Conservation (phyloP, 805 yeast species). For the Teunomyces stri region DNA sequence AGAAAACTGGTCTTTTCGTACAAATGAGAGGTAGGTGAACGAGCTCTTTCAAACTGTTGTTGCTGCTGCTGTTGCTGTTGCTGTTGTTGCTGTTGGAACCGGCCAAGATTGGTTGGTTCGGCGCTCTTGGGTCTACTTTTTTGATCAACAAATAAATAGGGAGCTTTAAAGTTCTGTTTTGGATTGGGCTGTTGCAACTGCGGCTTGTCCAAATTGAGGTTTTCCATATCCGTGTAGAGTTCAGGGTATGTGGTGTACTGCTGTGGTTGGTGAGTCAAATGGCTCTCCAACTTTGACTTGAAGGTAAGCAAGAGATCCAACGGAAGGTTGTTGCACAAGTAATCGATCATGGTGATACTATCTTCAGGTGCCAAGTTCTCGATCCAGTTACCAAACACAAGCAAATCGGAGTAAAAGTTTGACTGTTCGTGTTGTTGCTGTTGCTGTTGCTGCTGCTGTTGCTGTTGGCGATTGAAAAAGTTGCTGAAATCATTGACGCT, state of each 20-base stretch:
- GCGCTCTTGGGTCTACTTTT: constrained; percentile 45
- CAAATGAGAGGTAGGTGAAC: constrained; percentile 41
- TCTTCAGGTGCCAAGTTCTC: constrained; percentile 50
- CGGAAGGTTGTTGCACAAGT: constrained; percentile 48
- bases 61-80: constrained; percentile 9
- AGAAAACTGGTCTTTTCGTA: constrained; percentile 44
- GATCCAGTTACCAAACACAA: constrained; percentile 50
- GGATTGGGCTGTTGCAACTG: constrained; percentile 41
- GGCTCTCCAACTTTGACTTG: constrained; percentile 45
- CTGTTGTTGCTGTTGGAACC: constrained; percentile 15
- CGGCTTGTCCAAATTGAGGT: constrained; percentile 14
- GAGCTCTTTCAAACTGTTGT: constrained; percentile 30
- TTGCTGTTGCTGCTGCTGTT: constrained; percentile 9
- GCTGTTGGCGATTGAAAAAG: constrained; percentile 15
- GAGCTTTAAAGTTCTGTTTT: constrained; percentile 14
- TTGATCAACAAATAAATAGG: constrained; percentile 17
- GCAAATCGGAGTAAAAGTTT: constrained; percentile 50
- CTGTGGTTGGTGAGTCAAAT: constrained; percentile 18
- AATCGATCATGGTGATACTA: constrained; percentile 52
- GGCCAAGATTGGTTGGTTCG: constrained; percentile 30
- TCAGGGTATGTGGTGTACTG: constrained; percentile 8
- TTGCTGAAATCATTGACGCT: constrained; percentile 38
- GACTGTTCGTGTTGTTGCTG: constrained; percentile 10
- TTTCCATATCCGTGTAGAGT: constrained; percentile 15
- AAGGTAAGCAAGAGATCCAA: constrained; percentile 52